These are phyloP conservation scores for Cubamyces sp. DNA, from an alignment of 768 basidiomycete genomes.

Conservation along the genomic window DNA sequence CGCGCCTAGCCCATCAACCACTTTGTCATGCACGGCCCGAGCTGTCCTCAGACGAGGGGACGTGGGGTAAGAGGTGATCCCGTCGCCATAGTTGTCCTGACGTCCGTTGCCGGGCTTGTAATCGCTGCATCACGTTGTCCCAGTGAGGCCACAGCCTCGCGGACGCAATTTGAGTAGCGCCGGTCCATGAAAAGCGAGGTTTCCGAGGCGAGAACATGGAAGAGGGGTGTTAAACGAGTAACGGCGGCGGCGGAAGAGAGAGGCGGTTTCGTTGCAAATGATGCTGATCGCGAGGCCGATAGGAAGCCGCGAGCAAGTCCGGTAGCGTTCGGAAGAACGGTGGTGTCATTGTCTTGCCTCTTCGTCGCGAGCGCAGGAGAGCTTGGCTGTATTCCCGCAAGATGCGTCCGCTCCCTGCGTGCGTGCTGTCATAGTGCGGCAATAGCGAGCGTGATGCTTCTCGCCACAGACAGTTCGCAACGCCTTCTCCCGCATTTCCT, in stretches of 20 bases:
- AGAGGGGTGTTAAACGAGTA: background rate
- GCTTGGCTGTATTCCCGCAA: background rate
- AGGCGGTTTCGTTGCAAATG: too few relatives aligned
- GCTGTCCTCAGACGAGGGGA: slow-evolving; percentile 1
- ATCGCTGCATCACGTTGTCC: slow-evolving; percentile 18
- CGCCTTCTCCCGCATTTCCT: slow-evolving; percentile 19
- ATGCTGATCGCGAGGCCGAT: too few relatives aligned
- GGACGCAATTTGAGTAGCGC: background rate
- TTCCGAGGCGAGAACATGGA: background rate
- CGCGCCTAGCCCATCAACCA: background rate
- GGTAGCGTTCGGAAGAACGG: too few relatives aligned
- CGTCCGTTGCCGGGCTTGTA: slow-evolving; percentile 14
- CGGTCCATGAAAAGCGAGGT: background rate
- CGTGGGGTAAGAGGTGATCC: slow-evolving; percentile 12
- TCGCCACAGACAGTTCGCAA: slow-evolving; percentile 3
- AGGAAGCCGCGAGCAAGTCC: too few relatives aligned
- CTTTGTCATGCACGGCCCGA: slow-evolving; percentile 2
- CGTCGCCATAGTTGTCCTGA: slow-evolving; percentile 21
- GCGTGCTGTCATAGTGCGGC: background rate
- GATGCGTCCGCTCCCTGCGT: background rate
- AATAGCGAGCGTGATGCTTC: background rate
- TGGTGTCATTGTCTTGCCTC: too few relatives aligned
- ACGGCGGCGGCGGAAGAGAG: too few relatives aligned
- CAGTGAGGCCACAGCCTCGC: slow-evolving; percentile 16
- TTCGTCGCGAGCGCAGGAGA: too few relatives aligned